These are phyloP conservation scores for Alternaria postmessia DNA, from an alignment of 2,329 filamentous ascomycete species.

Conservation along the genomic window DNA sequence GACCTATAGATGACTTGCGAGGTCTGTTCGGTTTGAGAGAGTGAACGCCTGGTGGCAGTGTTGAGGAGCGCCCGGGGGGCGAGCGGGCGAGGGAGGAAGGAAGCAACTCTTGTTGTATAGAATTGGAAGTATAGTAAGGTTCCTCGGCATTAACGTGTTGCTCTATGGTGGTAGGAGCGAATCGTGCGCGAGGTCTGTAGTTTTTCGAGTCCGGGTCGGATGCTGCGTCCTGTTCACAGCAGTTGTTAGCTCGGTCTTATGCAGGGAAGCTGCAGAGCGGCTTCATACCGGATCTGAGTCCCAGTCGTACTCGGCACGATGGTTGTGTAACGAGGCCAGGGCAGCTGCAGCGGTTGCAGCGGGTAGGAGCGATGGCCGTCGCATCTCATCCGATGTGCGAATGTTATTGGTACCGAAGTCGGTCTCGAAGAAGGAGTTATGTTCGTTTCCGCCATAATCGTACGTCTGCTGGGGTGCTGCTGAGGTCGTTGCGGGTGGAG, in stretches of 20 bases:
- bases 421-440: slow-evolving; percentile 73
- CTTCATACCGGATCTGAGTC: slow-evolving; percentile 48
- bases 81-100: slow-evolving; percentile 84
- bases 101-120: slow-evolving; percentile 75
- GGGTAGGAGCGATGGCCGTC: slow-evolving; percentile 69
- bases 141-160: slow-evolving; percentile 71
- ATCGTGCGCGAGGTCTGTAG: slow-evolving; percentile 50
- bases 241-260: slow-evolving; percentile 28
- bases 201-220: slow-evolving; percentile 51
- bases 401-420: slow-evolving; percentile 72
- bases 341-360: slow-evolving; percentile 84
- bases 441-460: slow-evolving; percentile 63
- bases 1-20: slow-evolving; percentile 85
- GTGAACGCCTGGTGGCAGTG: slow-evolving; percentile 82
- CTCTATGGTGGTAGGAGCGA: slow-evolving; percentile 61
- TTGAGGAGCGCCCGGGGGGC: slow-evolving; percentile 86
- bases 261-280: slow-evolving; percentile 20
- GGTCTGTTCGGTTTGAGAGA: slow-evolving; percentile 75
- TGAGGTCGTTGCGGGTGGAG: slow-evolving; percentile 53
- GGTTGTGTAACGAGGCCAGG: slow-evolving; percentile 82
- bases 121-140: slow-evolving; percentile 57
- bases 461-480: slow-evolving; percentile 40
- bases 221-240: slow-evolving; percentile 43
- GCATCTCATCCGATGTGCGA: slow-evolving; percentile 73
- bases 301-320: slow-evolving; percentile 72